phyloP scores from a whole-genome alignment of 345 rosid species.

The Pistacia atlantica region DNA sequence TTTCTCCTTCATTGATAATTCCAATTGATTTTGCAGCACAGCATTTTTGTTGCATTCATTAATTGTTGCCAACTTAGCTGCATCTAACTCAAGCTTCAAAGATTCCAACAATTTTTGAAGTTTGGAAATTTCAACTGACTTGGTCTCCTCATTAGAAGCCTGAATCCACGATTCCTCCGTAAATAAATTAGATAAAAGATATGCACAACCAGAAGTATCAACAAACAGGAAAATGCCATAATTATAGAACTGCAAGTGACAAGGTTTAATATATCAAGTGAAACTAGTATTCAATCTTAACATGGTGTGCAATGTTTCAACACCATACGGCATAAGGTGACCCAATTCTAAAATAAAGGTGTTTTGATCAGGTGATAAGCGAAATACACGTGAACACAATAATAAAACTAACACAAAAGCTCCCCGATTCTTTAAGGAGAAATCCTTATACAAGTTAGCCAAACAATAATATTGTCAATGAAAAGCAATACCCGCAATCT shows the following conservation, averaged over 20 bases:
- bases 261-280: background rate
- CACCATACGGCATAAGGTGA: background rate
- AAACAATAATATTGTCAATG: constrained; percentile 20
- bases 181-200: background rate
- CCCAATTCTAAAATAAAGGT: no score
- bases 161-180: constrained; percentile 36
- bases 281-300: background rate
- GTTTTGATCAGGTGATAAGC: background rate
- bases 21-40: constrained; percentile 80
- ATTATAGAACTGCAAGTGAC: background rate
- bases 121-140: constrained; percentile 69
- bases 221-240: background rate
- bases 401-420: background rate
- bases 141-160: constrained; percentile 83
- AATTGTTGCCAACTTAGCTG: constrained; percentile 81
- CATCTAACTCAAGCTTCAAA: constrained; percentile 87
- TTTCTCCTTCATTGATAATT: constrained; percentile 70
- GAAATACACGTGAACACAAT: background rate
- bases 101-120: constrained; percentile 74
- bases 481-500: constrained; percentile 72
- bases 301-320: background rate
- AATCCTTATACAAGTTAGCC: background rate
- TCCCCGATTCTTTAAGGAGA: background rate
- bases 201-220: background rate
- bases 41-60: constrained; percentile 90